phyloP scores from a whole-genome alignment of 2,329 filamentous ascomycete species.

The Alternaria novae-zelandiae region DNA sequence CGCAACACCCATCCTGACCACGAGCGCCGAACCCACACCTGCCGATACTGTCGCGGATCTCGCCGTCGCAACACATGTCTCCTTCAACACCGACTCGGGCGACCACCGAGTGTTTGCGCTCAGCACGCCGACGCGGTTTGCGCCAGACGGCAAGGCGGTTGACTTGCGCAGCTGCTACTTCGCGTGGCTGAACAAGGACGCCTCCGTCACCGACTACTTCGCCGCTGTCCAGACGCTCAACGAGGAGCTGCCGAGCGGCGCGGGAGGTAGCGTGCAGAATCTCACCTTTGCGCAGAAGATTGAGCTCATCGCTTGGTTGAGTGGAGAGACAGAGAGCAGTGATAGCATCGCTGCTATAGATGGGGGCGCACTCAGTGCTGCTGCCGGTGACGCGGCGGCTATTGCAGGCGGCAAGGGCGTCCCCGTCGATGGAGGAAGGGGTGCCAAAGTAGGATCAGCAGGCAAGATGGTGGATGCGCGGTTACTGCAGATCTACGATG shows the following conservation, averaged over 20 bases:
- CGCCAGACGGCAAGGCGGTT: constrained; percentile 71
- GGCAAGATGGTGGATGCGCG: constrained; percentile 71
- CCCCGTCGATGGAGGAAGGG: constrained; percentile 41
- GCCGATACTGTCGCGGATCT: constrained; percentile 68
- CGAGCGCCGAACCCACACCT: constrained; percentile 68
- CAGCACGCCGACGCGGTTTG: constrained; percentile 80
- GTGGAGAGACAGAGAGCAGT: constrained; percentile 79
- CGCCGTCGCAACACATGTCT: constrained; percentile 61
- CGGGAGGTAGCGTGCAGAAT: constrained; percentile 77
- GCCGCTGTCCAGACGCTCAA: constrained; percentile 81
- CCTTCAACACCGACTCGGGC: constrained; percentile 70
- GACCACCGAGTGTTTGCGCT: constrained; percentile 69
- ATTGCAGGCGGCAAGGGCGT: constrained; percentile 58
- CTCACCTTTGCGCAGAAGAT: constrained; percentile 89
- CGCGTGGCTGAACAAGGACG: constrained; percentile 92
- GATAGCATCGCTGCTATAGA: constrained; percentile 90
- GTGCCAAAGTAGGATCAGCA: constrained; percentile 44
- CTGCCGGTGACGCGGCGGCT: constrained; percentile 59
- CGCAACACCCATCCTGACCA: constrained; percentile 74
- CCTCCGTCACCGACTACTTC: constrained; percentile 89
- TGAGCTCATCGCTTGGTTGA: constrained; percentile 91
- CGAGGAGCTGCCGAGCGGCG: constrained; percentile 69
- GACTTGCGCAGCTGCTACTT: constrained; percentile 96
- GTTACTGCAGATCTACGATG: constrained; percentile 85
- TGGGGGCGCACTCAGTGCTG: constrained; percentile 59